phyloP scores from a whole-genome alignment of 2,329 filamentous ascomycete species.

The Cercospora sp. region DNA sequence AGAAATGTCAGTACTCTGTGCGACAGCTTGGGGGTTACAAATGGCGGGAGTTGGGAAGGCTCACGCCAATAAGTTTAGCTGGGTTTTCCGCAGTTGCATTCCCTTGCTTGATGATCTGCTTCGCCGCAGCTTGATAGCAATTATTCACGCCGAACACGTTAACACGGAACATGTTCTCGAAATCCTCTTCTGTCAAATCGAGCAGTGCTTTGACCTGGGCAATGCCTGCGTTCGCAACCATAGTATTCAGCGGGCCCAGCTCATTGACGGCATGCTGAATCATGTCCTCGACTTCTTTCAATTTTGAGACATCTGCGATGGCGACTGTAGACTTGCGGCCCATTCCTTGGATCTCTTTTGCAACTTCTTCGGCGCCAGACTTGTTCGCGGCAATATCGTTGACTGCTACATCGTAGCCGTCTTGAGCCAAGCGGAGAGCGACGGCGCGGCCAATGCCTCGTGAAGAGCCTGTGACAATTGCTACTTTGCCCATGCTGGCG shows the following conservation, averaged over 20 bases:
- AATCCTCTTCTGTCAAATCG: constrained; percentile 58
- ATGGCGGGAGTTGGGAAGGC: not conserved
- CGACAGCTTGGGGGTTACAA: not conserved
- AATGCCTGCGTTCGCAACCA: constrained; percentile 64
- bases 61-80: constrained; percentile 51
- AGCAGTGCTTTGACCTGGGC: constrained; percentile 58
- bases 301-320: constrained; percentile 62
- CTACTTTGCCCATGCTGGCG: constrained; percentile 26
- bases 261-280: constrained; percentile 54
- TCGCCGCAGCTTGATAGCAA: constrained; percentile 63
- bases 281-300: constrained; percentile 54
- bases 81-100: constrained; percentile 42
- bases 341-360: constrained; percentile 53
- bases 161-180: constrained; percentile 61
- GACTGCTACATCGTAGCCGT: constrained; percentile 66
- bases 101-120: constrained; percentile 64
- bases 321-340: constrained; percentile 57
- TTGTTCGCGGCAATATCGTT: constrained; percentile 61
- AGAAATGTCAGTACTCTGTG: not conserved
- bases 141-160: constrained; percentile 67
- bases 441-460: constrained; percentile 58
- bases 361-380: constrained; percentile 53
- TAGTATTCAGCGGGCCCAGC: constrained; percentile 55
- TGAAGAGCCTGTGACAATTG: constrained; percentile 41
- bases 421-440: constrained; percentile 62